Conservation (phyloP, 306 rosid species). For the Astragalus membranaceus region DNA sequence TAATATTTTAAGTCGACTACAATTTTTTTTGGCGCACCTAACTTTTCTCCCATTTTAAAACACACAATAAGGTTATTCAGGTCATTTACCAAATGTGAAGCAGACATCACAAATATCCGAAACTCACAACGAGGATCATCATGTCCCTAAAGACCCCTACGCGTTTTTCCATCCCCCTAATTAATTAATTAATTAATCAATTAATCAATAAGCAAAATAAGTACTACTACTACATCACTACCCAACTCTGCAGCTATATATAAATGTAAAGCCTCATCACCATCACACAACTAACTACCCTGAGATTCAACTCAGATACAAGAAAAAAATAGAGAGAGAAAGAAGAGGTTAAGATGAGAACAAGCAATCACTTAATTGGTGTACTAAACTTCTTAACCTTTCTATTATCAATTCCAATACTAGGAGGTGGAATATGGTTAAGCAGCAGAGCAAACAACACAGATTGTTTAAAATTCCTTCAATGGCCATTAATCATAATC, state of each 20-base stretch:
- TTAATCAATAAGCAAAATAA: neutral
- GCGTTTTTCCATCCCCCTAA: neutral
- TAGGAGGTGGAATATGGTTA: constrained; percentile 91
- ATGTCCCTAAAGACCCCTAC: too few relatives aligned
- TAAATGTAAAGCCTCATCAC: neutral
- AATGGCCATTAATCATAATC: constrained; percentile 85
- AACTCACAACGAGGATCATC: constrained; percentile 7
- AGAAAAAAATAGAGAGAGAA: too few relatives aligned
- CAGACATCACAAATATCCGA: constrained; percentile 4
- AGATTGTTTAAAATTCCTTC: constrained; percentile 87
- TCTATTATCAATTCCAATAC: constrained; percentile 77
- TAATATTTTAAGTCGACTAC: too few relatives aligned
- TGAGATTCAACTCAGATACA: neutral
- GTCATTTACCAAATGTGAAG: neutral
- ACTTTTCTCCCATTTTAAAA: too few relatives aligned
- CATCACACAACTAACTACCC: neutral
- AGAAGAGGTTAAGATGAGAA: constrained; percentile 37
- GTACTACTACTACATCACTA: neutral
- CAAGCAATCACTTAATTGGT: constrained; percentile 77
- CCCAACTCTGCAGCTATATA: neutral
- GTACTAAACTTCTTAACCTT: constrained; percentile 72
- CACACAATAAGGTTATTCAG: neutral
- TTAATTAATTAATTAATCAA: neutral
- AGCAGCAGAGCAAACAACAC: constrained; percentile 90
- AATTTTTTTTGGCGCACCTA: too few relatives aligned